Evolutionary conservation across 1,284 basidiomycete genomes (phyloP).

Genomic region (Moesziomyces sp.): DNA sequence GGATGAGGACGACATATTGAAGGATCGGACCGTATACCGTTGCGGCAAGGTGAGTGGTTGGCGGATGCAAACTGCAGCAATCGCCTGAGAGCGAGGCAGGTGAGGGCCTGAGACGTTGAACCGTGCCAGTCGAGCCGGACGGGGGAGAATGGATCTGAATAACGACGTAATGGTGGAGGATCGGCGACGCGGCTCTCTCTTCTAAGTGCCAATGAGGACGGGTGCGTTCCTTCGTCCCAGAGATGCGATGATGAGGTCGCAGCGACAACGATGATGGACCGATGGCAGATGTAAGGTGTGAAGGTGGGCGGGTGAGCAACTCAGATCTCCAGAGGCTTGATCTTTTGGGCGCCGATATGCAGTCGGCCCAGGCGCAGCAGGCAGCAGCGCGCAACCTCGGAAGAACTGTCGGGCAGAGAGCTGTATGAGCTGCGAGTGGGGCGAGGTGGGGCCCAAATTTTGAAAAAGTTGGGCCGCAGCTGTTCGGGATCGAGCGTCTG

Average conservation of each 20-base stretch:
- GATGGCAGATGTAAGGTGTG: background rate
- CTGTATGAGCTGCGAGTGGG: background rate
- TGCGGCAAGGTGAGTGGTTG: constrained; percentile 9
- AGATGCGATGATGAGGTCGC: background rate
- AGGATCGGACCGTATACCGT: constrained; percentile 2
- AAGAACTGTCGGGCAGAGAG: background rate
- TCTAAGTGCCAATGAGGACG: no score
- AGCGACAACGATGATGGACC: background rate
- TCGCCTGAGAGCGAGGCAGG: background rate
- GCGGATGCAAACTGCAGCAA: constrained; percentile 2
- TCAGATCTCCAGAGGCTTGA: background rate
- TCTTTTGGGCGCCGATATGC: background rate
- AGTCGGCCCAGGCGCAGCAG: background rate
- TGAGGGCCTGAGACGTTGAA: background rate
- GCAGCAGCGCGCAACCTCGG: background rate
- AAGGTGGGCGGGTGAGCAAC: no score
- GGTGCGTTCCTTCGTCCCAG: no score
- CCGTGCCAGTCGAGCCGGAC: constrained; percentile 41
- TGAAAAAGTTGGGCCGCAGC: background rate
- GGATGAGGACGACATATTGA: constrained; percentile 27
- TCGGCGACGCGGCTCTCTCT: background rate
- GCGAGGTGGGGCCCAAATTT: background rate
- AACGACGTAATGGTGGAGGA: constrained; percentile 33
- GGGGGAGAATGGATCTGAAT: constrained; percentile 19
- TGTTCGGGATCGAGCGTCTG: background rate